Conservation (phyloP, 192 early-diverging fungal genomes). For the Backusella psychrophila region DNA sequence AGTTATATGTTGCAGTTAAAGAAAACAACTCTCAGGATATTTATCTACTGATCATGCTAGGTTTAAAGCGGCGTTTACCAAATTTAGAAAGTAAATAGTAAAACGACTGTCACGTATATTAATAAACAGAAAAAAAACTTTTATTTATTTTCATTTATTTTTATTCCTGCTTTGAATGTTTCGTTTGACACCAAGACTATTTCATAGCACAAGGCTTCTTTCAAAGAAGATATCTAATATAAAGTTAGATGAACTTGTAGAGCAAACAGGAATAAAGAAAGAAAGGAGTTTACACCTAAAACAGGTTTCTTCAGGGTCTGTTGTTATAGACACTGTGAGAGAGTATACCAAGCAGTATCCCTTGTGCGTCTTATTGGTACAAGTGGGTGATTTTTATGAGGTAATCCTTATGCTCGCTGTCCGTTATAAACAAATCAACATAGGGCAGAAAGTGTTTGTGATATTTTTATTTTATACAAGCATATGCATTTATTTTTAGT, state of each 20-base stretch:
- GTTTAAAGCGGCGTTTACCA: background rate
- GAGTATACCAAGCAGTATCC: slow-evolving; percentile 59
- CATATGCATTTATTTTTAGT: slow-evolving; percentile 24
- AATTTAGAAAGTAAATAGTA: background rate
- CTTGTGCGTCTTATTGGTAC: slow-evolving; percentile 64
- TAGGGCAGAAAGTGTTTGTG: background rate
- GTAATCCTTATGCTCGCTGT: slow-evolving; percentile 26
- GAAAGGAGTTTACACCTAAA: background rate
- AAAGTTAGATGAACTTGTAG: slow-evolving; percentile 6
- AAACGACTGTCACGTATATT: background rate
- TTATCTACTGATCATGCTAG: background rate
- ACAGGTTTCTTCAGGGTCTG: slow-evolving; percentile 23
- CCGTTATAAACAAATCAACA: background rate
- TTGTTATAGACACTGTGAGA: slow-evolving; percentile 46
- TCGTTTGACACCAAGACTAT: background rate
- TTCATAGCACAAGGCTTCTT: background rate
- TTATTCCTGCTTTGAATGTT: background rate
- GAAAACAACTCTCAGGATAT: no score
- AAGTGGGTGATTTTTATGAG: slow-evolving; percentile 84
- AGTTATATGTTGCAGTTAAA: no score
- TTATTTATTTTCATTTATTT: background rate
- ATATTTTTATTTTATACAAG: background rate
- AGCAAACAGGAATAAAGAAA: background rate
- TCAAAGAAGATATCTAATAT: slow-evolving; percentile 4
- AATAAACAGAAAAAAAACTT: background rate